Base-by-base conservation (phyloP, 805 yeast species). In the Yarrowia sp. region DNA sequence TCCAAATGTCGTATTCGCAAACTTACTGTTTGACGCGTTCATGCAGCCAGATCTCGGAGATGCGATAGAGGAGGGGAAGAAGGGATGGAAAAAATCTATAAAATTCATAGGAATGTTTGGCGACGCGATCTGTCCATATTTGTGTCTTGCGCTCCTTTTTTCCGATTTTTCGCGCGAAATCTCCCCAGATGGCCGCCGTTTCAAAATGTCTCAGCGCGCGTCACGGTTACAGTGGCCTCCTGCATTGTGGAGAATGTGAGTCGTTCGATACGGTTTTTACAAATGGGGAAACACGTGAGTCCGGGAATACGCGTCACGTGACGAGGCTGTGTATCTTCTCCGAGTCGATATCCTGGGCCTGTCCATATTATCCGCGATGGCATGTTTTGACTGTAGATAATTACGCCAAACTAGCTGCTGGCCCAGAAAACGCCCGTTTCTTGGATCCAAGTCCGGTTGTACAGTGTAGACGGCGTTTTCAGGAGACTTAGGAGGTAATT, bases 231-330 rank as follows among this genome's bases (percentile, higher is more conserved):
- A 44, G 35, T 44, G 35, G 51, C 51, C 51, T 44, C 51, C 51
- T 44, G 51, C 51, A 44, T 44, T 44, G 51, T 44, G 51, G 51
- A 44, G 51, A 44, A 44, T 44, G 51, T 44, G 51, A 42, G 51
- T 19, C 33, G 22, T 13, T 22, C 32, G 51, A 44, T 44, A 44
- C 51, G 35, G 35, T 44, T 27, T 29, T 27, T 29, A 44, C 31
- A 6, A 41, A 24, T 38, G 44, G 25, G 44, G 44, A 19, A 21
- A 38, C 41, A 36, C 24, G 22, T 21, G 44, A 38, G 44, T 38
- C 12, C 16, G 14, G 25, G 27, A 2, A 2, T 9, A 12, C 12
- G 13, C 8, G 31, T 14, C 51, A 44, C 51, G 51, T 44, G 51
- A 44, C 16, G 35, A 19, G 51, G 51, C 51, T 44, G 51, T 44